Base-by-base conservation (phyloP, 2,329 filamentous ascomycete genomes). In the Phyllosticta citriasiana region DNA sequence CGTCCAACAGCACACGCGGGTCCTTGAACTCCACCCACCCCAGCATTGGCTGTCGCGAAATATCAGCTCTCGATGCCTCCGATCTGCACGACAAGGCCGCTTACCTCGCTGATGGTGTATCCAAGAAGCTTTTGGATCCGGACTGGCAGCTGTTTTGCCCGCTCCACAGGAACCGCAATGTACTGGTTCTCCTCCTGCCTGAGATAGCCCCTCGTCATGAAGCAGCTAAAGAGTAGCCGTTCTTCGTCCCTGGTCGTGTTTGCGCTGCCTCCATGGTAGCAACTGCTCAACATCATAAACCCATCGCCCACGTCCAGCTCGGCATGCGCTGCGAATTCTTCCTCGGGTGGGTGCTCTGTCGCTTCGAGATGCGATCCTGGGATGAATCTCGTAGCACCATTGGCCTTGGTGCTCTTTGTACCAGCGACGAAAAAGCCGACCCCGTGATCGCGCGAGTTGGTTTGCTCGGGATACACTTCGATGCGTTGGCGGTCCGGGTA, bases 121-220 rank as follows among this genome's bases (percentile, higher is more conserved):
- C 67, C 66, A 22, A 66, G 64, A 51, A 66, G 64, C 47, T 63
- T 56, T 55, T 68, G 64, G 4, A 65, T 30, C 12, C 27, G n/a
- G 1, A 57, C 55, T 4, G 66, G 64, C 25, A 67, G 55, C 60
- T 67, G 55, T 53, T 66, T 63, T 26, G 69, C 66, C 47, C 65
- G 65, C 35, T 68, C 66, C 16, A 67, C 51, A 26, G 65, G 62
- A 19, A 67, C 67, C 1, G 69, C 66, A 14, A 76, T 65, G 59
- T 71, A 75, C 62, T 75, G 72, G 53, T 76, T 77, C 65, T 77
- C 74, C 62, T 76, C 73, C 59, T 61, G 59, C 8, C 59, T 47
- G 19, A 61, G 59, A 10, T 40, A 61, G 16, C 59, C 59, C 27
- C 59, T 33, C 16, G 52, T 30, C 8, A 55, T 56, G 40, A 61